phyloP scores from a whole-genome alignment of 202 grass and related monocot genomes.

The Carex sylvatica region DNA sequence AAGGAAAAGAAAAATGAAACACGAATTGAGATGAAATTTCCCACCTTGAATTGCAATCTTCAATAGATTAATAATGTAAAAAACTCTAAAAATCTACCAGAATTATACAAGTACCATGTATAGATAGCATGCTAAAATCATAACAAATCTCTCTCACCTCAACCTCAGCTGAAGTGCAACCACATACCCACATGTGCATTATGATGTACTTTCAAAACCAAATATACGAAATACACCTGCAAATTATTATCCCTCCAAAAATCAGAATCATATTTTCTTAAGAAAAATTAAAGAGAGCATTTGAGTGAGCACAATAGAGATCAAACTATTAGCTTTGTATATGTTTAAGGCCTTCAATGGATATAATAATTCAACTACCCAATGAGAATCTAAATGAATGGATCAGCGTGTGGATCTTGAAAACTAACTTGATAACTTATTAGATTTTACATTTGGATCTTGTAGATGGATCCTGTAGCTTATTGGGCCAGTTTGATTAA shows the following conservation, averaged over 20 bases:
- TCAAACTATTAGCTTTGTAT: slow-evolving; percentile 2
- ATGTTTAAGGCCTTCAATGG: neutral
- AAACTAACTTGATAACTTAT: neutral
- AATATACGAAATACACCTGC: slow-evolving; percentile 94
- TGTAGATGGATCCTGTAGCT: neutral
- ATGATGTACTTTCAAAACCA: slow-evolving; percentile 65
- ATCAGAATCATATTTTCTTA: neutral
- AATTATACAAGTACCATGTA: neutral
- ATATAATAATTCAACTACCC: neutral
- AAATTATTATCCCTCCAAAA: slow-evolving; percentile 20
- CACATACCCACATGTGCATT: neutral
- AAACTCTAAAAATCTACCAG: neutral
- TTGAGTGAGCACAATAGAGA: neutral
- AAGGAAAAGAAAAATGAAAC: neutral
- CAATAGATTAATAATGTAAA: neutral
- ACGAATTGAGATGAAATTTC: neutral
- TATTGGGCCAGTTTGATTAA: neutral
- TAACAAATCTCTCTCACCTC: neutral
- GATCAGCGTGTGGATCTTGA: neutral
- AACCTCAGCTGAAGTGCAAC: neutral
- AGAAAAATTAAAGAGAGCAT: neutral
- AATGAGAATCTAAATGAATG: neutral
- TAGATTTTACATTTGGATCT: neutral
- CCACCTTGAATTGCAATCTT: neutral
- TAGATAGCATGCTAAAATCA: slow-evolving; percentile 6